Conservation (phyloP, 202 grass and related monocot species). For the Zizania palustris region DNA sequence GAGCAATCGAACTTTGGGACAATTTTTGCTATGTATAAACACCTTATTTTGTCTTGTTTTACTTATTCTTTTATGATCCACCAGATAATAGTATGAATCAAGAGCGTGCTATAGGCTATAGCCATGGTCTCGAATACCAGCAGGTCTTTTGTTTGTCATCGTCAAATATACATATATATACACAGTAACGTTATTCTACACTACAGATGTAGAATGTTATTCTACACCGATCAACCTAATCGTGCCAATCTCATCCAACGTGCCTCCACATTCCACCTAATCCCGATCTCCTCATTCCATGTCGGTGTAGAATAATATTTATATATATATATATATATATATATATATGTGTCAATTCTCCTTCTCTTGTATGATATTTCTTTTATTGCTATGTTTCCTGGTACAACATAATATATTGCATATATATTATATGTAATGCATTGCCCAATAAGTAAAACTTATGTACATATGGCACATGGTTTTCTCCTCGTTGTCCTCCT, state of each 20-base stretch:
- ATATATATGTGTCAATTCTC: not conserved
- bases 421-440: conserved; percentile 18
- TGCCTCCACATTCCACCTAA: too few species aligned
- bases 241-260: too few species aligned
- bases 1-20: not conserved
- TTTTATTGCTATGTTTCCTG: not conserved
- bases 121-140: not conserved
- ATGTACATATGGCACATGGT: conserved; percentile 22
- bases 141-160: not conserved
- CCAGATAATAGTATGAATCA: not conserved
- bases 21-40: not conserved
- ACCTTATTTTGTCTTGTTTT: not conserved
- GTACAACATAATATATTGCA: not conserved
- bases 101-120: not conserved
- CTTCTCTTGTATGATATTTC: not conserved
- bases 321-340: too few species aligned
- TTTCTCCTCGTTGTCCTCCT: not conserved
- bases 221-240: too few species aligned
- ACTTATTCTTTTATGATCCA: not conserved
- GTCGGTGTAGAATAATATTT: too few species aligned
- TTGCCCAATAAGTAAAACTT: conserved; percentile 38
- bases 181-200: too few species aligned
- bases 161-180: too few species aligned
- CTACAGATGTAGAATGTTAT: too few species aligned
- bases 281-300: too few species aligned